Evolutionary conservation across 495 filamentous ascomycete species (phyloP).

Genomic region (Sordaria brevicollis): DNA sequence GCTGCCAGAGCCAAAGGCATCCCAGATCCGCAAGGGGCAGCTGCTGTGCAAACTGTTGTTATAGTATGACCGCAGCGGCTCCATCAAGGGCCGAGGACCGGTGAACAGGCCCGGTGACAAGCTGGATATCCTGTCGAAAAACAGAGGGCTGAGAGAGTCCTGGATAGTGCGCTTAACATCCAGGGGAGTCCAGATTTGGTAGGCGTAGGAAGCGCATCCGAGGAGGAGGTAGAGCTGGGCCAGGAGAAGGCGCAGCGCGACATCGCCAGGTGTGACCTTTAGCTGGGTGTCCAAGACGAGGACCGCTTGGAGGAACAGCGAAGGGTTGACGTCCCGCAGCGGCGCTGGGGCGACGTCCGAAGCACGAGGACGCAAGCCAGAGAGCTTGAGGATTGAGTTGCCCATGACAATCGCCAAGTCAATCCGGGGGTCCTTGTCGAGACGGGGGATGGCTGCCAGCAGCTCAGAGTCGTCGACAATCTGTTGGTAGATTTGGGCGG

Average conservation of each 20-base stretch:
- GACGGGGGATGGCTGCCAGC: conserved; percentile 11
- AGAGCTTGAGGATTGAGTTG: conserved; percentile 36
- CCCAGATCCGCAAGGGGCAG: conserved; percentile 30
- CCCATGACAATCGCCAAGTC: conserved; percentile 34
- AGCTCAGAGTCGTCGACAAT: conserved; percentile 18
- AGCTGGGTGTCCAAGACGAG: conserved; percentile 35
- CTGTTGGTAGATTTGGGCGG: conserved; percentile 18
- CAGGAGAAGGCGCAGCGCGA: conserved; percentile 32
- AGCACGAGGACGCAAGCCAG: conserved; percentile 13
- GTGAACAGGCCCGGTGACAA: conserved; percentile 37
- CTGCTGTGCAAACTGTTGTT: conserved; percentile 21
- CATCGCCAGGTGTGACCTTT: conserved; percentile 23
- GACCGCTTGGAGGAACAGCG: conserved; percentile 34
- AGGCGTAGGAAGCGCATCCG: conserved; percentile 31
- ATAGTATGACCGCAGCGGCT: conserved; percentile 29
- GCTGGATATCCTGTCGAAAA: conserved; percentile 41
- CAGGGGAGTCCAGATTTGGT: conserved; percentile 32
- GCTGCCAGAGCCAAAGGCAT: conserved; percentile 32
- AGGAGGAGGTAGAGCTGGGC: conserved; percentile 35
- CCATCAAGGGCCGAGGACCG: conserved; percentile 16
- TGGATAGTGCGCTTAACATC: conserved; percentile 40
- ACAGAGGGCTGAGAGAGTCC: conserved; percentile 36
- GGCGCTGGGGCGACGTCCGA: conserved; percentile 12
- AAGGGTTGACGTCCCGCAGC: conserved; percentile 19
- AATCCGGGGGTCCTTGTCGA: conserved; percentile 32